phyloP scores from a whole-genome alignment of 495 filamentous ascomycete species.

The Penicillium roqueforti region DNA sequence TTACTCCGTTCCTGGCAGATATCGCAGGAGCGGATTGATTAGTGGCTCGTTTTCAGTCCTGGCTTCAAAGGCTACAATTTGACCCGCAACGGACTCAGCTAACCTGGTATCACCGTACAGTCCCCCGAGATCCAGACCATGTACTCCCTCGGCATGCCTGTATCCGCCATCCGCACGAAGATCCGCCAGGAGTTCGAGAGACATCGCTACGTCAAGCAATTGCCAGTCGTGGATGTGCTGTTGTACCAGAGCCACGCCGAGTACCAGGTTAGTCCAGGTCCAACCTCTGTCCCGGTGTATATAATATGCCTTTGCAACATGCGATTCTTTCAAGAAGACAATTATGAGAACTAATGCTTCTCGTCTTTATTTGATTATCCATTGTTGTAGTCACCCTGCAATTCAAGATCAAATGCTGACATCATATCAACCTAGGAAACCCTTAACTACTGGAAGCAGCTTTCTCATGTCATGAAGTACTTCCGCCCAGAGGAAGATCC shows the following conservation, averaged over 20 bases:
- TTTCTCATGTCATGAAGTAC: constrained; percentile 94
- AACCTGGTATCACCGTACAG: constrained; percentile 44
- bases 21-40: background rate
- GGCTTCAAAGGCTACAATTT: background rate
- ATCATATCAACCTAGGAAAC: constrained; percentile 63
- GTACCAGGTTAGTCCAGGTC: constrained; percentile 62
- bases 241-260: constrained; percentile 83
- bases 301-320: background rate
- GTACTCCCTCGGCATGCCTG: constrained; percentile 87
- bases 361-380: background rate
- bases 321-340: background rate
- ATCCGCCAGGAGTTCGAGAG: constrained; percentile 96
- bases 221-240: constrained; percentile 81
- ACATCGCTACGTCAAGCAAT: constrained; percentile 86
- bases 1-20: background rate
- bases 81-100: constrained; percentile 6
- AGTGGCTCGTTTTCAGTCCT: background rate
- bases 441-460: constrained; percentile 98
- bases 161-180: constrained; percentile 85
- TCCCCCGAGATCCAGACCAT: constrained; percentile 93
- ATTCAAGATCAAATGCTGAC: constrained; percentile 3
- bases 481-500: constrained; percentile 88
- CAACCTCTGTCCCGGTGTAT: background rate
- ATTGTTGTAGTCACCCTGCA: background rate
- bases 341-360: background rate